Base-by-base conservation (phyloP, 1,139 yeast genomes). In the Yamadazyma jaroonii region DNA sequence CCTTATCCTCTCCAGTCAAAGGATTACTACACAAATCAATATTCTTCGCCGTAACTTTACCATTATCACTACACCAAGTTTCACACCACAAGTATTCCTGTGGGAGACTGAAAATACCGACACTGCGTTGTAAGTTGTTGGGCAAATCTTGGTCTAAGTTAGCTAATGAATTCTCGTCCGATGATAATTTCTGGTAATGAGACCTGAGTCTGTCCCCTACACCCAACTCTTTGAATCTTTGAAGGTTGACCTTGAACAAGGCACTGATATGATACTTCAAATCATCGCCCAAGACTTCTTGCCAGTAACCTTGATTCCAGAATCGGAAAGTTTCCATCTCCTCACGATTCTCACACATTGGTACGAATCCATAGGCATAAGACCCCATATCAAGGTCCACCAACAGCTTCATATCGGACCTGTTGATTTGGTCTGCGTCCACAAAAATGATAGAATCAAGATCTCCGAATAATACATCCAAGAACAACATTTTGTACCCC, bases 291-390 rank as follows among this genome's bases (percentile, higher is more conserved):
- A 90, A 63, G 22, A 77, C 74, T 4, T 71, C 70, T 40, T 77
- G 64, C 98, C 98, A 92, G 57, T 88, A 92, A 0, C 97, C 97
- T 45, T 79, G 77, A 52, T 88, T 84, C 98, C 98, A 92, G 62
- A 92, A 92, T 40, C 95, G 67, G 56, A 74, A 84, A 0, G 94
- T 96, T 50, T 84, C 90, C 82, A 84, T 85, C 48, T 85, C 95
- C 23, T 64, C 59, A 36, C 92, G 68, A 1, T 90, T 81, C 39
- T 87, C 95, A 48, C 96, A 79, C 95, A 87, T 86, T 12, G 95
- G 95, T 0, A 89, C 77, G 53, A 81, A 86, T 0, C 90, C 96
- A 54, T 87, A 86, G 0, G 94, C 86, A 0, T 89, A 86, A 6
- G 87, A 95, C 33, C 82, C 64, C 42, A 87, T 62, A 53, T 84